phyloP scores from a whole-genome alignment of 768 basidiomycete genomes.

The Tulasnella sp. region DNA sequence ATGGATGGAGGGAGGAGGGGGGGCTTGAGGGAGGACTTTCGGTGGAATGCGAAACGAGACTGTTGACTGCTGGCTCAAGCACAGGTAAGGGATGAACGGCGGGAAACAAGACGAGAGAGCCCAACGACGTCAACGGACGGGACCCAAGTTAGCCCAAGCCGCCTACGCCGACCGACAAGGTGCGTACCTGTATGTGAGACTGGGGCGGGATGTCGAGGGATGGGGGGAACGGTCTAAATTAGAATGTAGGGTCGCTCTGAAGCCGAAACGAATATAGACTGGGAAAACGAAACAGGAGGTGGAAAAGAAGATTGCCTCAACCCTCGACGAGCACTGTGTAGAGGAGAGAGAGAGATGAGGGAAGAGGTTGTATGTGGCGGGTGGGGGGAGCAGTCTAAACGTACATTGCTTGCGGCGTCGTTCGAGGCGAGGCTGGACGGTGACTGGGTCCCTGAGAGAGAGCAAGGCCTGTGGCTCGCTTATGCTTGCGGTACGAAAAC shows the following conservation, averaged over 20 bases:
- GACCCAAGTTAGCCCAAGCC: neutral
- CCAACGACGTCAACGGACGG: neutral
- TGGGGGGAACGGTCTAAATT: slow-evolving; percentile 2
- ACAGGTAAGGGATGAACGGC: neutral
- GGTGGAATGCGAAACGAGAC: neutral
- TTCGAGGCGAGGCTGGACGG: neutral
- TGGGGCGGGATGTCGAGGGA: neutral
- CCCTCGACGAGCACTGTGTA: neutral
- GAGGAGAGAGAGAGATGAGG: neutral
- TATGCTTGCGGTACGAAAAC: neutral
- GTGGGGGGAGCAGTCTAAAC: neutral
- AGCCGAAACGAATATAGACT: slow-evolving; percentile 10
- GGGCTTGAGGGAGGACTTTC: neutral
- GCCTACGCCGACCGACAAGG: neutral
- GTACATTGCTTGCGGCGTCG: neutral
- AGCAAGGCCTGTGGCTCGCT: neutral
- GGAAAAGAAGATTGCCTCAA: neutral
- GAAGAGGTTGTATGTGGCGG: neutral
- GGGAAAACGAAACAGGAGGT: neutral
- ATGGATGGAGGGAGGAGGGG: neutral
- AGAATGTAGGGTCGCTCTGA: slow-evolving; percentile 4
- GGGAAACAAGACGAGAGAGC: neutral
- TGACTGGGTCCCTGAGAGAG: neutral
- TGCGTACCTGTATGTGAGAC: slow-evolving; percentile 1
- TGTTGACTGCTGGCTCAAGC: neutral